These are phyloP conservation scores for Ceratocystis eucalypticola DNA, from an alignment of 2,329 filamentous ascomycete species.

Conservation along the genomic window DNA sequence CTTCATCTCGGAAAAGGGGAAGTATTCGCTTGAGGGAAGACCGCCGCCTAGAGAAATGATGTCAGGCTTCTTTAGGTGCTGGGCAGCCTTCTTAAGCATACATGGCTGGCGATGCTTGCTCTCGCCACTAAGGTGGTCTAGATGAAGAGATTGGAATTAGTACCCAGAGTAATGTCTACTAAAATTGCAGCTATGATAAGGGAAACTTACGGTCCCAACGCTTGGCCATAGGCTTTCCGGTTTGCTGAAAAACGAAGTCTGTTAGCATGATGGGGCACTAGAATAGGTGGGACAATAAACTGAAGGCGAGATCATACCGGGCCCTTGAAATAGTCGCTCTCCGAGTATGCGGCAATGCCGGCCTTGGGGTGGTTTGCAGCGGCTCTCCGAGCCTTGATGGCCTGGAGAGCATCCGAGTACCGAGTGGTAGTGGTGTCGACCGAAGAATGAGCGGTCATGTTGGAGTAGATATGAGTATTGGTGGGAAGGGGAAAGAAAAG, in stretches of 20 bases:
- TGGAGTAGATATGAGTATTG: not conserved
- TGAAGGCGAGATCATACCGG: slow-evolving; percentile 36
- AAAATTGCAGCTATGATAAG: too few species aligned
- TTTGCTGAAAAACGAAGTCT: slow-evolving; percentile 23
- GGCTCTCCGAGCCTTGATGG: slow-evolving; percentile 52
- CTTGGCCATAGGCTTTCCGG: slow-evolving; percentile 60
- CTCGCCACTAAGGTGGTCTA: slow-evolving; percentile 49
- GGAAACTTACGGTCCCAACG: slow-evolving; percentile 64
- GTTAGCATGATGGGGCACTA: not conserved
- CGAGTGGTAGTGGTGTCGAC: slow-evolving; percentile 8
- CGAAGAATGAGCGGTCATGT: slow-evolving; percentile 13
- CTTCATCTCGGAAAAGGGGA: slow-evolving; percentile 71
- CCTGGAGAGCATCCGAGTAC: slow-evolving; percentile 33
- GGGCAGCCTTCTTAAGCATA: slow-evolving; percentile 72
- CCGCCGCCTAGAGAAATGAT: slow-evolving; percentile 89
- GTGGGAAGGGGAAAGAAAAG: not conserved
- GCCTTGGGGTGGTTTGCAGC: slow-evolving; percentile 61
- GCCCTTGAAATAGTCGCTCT: slow-evolving; percentile 74
- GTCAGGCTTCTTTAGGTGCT: slow-evolving; percentile 64
- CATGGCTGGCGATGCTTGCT: slow-evolving; percentile 47
- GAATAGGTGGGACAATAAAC: not conserved
- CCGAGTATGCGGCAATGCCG: slow-evolving; percentile 61
- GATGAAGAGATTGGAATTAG: slow-evolving; percentile 11
- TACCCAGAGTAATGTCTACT: not conserved
- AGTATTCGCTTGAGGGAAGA: slow-evolving; percentile 76